Conservation (phyloP, 805 yeast genomes). For the Pichia insulana region DNA sequence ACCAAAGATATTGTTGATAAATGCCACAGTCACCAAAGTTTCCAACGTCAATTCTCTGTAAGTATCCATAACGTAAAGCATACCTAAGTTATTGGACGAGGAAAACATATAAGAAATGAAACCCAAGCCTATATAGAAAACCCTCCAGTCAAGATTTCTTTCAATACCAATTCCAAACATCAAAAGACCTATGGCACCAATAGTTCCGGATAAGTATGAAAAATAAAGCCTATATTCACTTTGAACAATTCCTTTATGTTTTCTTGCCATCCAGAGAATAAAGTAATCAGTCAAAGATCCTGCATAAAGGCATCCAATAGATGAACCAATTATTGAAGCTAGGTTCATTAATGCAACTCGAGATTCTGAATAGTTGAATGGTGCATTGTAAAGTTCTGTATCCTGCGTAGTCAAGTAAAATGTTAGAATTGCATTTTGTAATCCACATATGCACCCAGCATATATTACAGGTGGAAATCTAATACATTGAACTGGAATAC, state of each 20-base stretch:
- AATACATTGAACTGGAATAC: constrained; percentile 21
- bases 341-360: constrained; percentile 72
- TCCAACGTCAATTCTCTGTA: constrained; percentile 60
- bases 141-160: constrained; percentile 41
- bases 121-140: constrained; percentile 51
- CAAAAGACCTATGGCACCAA: constrained; percentile 52
- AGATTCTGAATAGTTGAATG: constrained; percentile 53
- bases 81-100: constrained; percentile 58
- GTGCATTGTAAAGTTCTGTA: constrained; percentile 48
- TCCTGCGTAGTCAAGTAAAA: constrained; percentile 70
- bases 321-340: constrained; percentile 60
- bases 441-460: constrained; percentile 69
- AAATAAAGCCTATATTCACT: constrained; percentile 58
- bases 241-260: constrained; percentile 50
- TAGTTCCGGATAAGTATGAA: constrained; percentile 45
- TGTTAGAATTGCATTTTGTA: constrained; percentile 65
- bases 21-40: constrained; percentile 56
- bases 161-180: constrained; percentile 62
- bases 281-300: constrained; percentile 57
- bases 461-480: constrained; percentile 52
- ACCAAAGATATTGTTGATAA: constrained; percentile 55
- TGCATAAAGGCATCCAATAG: constrained; percentile 57
- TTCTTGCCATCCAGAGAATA: constrained; percentile 55
- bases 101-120: constrained; percentile 62
- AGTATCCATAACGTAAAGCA: constrained; percentile 58